Conservation (phyloP, 2,329 filamentous ascomycete genomes). For the Stemphylium lycopersici region DNA sequence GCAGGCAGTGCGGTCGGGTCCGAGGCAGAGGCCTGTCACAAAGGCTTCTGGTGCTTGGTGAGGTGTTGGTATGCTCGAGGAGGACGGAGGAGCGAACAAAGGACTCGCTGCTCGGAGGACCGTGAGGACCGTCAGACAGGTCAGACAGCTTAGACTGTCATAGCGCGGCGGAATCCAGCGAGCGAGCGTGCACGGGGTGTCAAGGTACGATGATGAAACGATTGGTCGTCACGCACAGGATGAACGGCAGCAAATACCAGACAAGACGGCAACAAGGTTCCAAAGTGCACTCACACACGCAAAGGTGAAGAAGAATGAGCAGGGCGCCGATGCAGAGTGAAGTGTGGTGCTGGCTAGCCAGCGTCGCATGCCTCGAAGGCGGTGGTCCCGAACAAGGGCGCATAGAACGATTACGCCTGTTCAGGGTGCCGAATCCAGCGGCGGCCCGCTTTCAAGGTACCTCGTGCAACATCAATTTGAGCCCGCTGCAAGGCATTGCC, state of each 20-base stretch:
- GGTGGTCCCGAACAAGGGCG: slow-evolving; percentile 45
- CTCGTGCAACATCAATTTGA: slow-evolving; percentile 40
- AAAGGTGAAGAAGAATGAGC: slow-evolving; percentile 11
- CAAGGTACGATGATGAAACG: slow-evolving; percentile 49
- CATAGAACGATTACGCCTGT: slow-evolving; percentile 42
- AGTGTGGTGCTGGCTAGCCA: slow-evolving; percentile 23
- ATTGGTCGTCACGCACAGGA: slow-evolving; percentile 48
- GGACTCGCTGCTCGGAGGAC: slow-evolving; percentile 40
- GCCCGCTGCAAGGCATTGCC: slow-evolving; percentile 42
- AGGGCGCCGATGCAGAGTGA: slow-evolving; percentile 17
- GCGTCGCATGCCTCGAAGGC: slow-evolving; percentile 35
- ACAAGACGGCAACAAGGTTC: slow-evolving; percentile 17
- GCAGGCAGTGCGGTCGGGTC: slow-evolving; percentile 35
- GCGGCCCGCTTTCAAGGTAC: slow-evolving; percentile 40
- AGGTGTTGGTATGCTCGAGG: slow-evolving; percentile 33
- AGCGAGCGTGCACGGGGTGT: slow-evolving; percentile 45
- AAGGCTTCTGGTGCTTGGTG: slow-evolving; percentile 33
- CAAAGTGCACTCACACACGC: slow-evolving; percentile 3
- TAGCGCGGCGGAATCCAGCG: slow-evolving; percentile 48
- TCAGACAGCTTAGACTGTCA: slow-evolving; percentile 50
- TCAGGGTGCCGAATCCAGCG: slow-evolving; percentile 37
- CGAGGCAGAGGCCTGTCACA: slow-evolving; percentile 31
- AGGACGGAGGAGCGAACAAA: slow-evolving; percentile 43
- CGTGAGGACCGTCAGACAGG: slow-evolving; percentile 20
- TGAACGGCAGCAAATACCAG: slow-evolving; percentile 28